A percentile compares a stretch with the other conserved stretches of the same genome.
Conservation (phyloP, 1,284 basidiomycete genomes). For the Apiotrichum domesticum region DNA sequence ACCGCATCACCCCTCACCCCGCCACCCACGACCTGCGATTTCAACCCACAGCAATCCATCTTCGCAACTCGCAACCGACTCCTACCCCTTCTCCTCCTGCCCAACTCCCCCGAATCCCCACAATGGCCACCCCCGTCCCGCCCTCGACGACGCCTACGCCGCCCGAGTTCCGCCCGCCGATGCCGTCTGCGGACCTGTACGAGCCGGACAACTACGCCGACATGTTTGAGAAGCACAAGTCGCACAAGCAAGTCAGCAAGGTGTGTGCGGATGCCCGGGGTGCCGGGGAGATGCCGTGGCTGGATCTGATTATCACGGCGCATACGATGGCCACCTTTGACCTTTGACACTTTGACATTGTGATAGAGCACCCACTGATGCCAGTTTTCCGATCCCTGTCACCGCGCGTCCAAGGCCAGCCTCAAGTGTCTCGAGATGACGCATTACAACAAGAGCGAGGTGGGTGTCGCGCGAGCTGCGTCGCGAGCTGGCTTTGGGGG, state of each 20-base stretch:
- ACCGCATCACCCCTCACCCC: too few relatives aligned
- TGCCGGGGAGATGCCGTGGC: too few relatives aligned
- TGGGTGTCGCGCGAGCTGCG: slow-evolving; percentile 15
- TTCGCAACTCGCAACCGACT: too few relatives aligned
- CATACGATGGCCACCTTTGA: too few relatives aligned
- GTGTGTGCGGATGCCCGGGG: slow-evolving; percentile 14
- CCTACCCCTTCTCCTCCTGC: too few relatives aligned
- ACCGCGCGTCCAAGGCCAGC: slow-evolving; percentile 41
- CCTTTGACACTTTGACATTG: too few relatives aligned
- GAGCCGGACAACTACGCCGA: slow-evolving; percentile 43
- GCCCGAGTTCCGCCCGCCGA: slow-evolving; percentile 25
- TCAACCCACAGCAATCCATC: too few relatives aligned
- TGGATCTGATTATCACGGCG: too few relatives aligned
- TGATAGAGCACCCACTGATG: slow-evolving; percentile 1
- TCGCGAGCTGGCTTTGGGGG: too few relatives aligned
- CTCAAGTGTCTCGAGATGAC: slow-evolving; percentile 44
- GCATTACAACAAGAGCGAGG: slow-evolving; percentile 46
- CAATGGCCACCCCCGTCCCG: slow-evolving; percentile 43
- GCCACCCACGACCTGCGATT: too few relatives aligned
- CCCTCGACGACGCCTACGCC: slow-evolving; percentile 37
- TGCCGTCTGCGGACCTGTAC: slow-evolving; percentile 31
- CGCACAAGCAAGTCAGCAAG: slow-evolving; percentile 22
- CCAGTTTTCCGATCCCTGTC: slow-evolving; percentile 45
- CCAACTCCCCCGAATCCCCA: neutral
- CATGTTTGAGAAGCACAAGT: slow-evolving; percentile 32